Evolutionary conservation across 2,329 filamentous ascomycete genomes (phyloP).

Genomic region (Aureobasidium melanogenum): DNA sequence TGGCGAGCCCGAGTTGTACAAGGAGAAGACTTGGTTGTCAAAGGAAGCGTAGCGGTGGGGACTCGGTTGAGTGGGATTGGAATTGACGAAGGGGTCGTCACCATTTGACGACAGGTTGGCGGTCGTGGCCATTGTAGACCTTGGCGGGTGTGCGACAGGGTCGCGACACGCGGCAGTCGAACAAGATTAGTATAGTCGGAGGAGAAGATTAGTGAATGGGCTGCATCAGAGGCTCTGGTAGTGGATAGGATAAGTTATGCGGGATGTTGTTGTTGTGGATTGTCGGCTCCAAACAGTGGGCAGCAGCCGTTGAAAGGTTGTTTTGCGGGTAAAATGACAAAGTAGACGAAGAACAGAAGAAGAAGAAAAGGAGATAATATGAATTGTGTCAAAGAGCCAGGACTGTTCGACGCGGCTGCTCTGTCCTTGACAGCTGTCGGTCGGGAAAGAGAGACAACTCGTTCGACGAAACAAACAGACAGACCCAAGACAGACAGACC

Average conservation of each 20-base stretch:
- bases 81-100: conserved; percentile 6
- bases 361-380: background rate
- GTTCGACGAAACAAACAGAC: background rate
- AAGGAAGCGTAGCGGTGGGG: conserved; percentile 72
- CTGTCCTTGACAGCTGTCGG: background rate
- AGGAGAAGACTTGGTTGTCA: conserved; percentile 68
- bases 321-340: conserved; percentile 1
- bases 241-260: background rate
- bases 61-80: background rate
- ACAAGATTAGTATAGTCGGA: background rate
- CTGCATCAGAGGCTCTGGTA: conserved; percentile 3
- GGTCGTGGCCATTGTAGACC: conserved; percentile 1
- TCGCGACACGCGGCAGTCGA: background rate
- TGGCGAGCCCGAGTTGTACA: conserved; percentile 68
- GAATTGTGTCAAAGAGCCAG: background rate
- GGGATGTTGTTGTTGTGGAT: conserved; percentile 8
- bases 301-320: conserved; percentile 3
- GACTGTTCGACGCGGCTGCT: background rate
- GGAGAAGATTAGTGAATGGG: conserved; percentile 7
- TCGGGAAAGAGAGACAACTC: background rate
- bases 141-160: background rate
- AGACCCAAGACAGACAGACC: background rate
- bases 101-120: background rate
- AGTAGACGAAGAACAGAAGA: background rate
- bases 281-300: background rate